Evolutionary conservation across 2,329 filamentous ascomycete genomes (phyloP).

Genomic region (Neopestalotiopsis rosae): DNA sequence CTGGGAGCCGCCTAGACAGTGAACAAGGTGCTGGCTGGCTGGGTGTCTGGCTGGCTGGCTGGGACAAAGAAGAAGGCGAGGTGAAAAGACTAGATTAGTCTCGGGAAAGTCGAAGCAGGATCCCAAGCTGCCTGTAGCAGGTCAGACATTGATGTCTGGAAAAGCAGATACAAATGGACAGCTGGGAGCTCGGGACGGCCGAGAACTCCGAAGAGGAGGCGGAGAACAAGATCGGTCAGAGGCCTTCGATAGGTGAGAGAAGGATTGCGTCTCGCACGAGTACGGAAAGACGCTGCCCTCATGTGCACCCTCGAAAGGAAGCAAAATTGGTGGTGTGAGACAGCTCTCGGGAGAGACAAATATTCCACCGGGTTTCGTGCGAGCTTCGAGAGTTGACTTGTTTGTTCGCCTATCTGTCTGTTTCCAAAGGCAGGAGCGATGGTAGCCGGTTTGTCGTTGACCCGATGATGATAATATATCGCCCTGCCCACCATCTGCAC

Average conservation of each 20-base stretch:
- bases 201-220: neutral
- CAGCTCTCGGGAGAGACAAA: neutral
- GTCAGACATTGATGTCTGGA: neutral
- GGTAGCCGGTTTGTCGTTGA: neutral
- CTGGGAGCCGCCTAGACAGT: neutral
- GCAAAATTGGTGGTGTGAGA: neutral
- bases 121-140: neutral
- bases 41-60: neutral
- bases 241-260: neutral
- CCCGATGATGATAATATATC: neutral
- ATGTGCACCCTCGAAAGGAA: neutral
- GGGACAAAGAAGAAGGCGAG: neutral
- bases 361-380: neutral
- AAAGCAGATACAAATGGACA: neutral
- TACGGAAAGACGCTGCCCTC: neutral
- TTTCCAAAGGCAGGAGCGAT: neutral
- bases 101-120: neutral
- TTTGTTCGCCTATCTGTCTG: neutral
- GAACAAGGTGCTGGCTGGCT: neutral
- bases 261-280: neutral
- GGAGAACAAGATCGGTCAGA: neutral
- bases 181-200: neutral
- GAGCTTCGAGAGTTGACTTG: neutral
- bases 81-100: neutral
- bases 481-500: neutral